Evolutionary conservation across 2,329 filamentous ascomycete species (phyloP).

Genomic region (Alternaria sp.): DNA sequence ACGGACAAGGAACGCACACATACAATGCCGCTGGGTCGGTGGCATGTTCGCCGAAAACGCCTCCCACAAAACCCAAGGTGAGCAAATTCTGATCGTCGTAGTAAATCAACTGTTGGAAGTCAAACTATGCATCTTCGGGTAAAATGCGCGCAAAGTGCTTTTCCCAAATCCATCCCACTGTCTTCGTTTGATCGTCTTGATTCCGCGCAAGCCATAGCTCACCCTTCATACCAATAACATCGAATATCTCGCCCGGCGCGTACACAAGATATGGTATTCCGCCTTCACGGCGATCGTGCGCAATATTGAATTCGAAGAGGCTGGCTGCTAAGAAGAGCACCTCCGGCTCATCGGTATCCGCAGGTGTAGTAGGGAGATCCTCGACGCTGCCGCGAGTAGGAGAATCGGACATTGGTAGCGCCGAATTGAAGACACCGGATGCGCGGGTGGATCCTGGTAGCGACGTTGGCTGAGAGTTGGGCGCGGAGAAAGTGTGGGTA

Average conservation of each 20-base stretch:
- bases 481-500: slow-evolving; percentile 30
- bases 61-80: slow-evolving; percentile 1
- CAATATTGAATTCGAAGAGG: slow-evolving; percentile 96
- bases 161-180: slow-evolving; percentile 98
- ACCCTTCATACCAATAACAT: slow-evolving; percentile 90
- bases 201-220: slow-evolving; percentile 98
- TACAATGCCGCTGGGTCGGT: slow-evolving; percentile 7
- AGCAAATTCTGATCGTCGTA: slow-evolving; percentile 3
- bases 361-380: slow-evolving; percentile 44
- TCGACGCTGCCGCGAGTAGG: slow-evolving; percentile 37
- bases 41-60: slow-evolving; percentile 9
- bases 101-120: slow-evolving; percentile 2
- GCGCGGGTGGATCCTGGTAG: slow-evolving; percentile 59
- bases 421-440: slow-evolving; percentile 85
- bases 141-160: slow-evolving; percentile 78
- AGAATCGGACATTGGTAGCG: slow-evolving; percentile 77
- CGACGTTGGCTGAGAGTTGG: slow-evolving; percentile 34
- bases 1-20: neutral
- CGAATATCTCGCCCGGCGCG: slow-evolving; percentile 79
- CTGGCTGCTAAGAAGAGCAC: slow-evolving; percentile 92
- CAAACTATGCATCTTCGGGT: slow-evolving; percentile 44
- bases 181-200: slow-evolving; percentile 82
- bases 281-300: slow-evolving; percentile 87
- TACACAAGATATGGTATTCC: slow-evolving; percentile 97
- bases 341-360: slow-evolving; percentile 67